These are phyloP conservation scores for Bryoglossum gracile DNA, from an alignment of 495 filamentous ascomycete genomes.

Conservation along the genomic window DNA sequence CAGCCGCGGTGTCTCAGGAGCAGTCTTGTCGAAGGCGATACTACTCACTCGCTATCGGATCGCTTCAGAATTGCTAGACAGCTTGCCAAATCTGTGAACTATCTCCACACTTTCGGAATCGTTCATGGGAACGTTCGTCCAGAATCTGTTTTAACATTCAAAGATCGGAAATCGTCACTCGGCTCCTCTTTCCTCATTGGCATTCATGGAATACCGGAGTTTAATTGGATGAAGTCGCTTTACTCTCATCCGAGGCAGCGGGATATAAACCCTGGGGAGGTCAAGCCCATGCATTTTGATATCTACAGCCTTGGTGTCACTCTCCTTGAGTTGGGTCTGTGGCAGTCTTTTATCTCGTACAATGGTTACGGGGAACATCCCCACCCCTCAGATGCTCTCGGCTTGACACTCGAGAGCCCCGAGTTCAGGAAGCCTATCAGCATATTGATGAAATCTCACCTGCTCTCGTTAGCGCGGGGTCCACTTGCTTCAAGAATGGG, in stretches of 20 bases:
- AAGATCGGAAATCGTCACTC: constrained; percentile 17
- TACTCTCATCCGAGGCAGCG: constrained; percentile 52
- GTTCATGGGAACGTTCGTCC: constrained; percentile 55
- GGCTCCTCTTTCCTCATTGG: constrained; percentile 38
- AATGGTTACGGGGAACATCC: neutral
- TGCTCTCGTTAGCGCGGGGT: constrained; percentile 33
- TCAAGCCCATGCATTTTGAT: constrained; percentile 54
- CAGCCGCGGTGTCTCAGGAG: neutral
- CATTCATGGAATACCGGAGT: constrained; percentile 45
- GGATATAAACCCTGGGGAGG: constrained; percentile 31
- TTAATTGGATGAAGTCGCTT: constrained; percentile 38
- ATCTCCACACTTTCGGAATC: constrained; percentile 42
- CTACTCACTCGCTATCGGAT: neutral
- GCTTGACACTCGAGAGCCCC: neutral
- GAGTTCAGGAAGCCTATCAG: neutral
- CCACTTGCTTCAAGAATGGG: constrained; percentile 45
- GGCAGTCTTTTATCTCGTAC: constrained; percentile 40
- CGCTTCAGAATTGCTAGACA: constrained; percentile 32
- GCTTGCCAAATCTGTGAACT: constrained; percentile 39
- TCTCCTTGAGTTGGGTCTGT: constrained; percentile 54
- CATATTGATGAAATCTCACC: constrained; percentile 33
- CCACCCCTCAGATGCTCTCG: neutral
- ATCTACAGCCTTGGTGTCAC: constrained; percentile 57
- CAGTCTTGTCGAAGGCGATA: neutral
- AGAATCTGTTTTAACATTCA: constrained; percentile 43